phyloP scores from a whole-genome alignment of 331 rosid genomes.

The Rhamnella rubrinervis region DNA sequence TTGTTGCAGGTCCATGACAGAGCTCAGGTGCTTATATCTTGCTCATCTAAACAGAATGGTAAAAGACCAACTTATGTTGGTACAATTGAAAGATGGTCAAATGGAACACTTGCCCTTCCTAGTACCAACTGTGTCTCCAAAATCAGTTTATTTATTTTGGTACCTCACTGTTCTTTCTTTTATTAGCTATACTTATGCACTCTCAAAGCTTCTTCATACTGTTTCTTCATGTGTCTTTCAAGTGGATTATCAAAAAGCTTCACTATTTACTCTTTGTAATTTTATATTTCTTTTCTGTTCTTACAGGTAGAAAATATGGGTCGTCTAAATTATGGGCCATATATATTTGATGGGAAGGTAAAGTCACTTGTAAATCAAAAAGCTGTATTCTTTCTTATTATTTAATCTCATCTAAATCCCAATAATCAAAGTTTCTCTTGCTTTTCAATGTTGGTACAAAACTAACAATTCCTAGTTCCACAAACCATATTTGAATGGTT shows the following conservation, averaged over 20 bases:
- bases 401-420: neutral
- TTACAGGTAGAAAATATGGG: constrained; percentile 92
- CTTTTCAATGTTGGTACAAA: constrained; percentile 1
- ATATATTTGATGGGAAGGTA: constrained; percentile 84
- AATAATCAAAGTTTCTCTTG: neutral
- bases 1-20: constrained; percentile 84
- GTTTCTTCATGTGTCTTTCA: neutral
- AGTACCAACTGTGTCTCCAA: constrained; percentile 48
- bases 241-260: neutral
- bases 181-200: neutral
- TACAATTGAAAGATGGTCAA: constrained; percentile 69
- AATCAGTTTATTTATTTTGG: constrained; percentile 67
- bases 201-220: neutral
- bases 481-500: constrained; percentile 21
- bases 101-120: constrained; percentile 59
- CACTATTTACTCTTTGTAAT: neutral
- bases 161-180: constrained; percentile 22
- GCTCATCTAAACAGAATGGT: constrained; percentile 47
- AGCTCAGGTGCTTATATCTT: constrained; percentile 79
- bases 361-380: constrained; percentile 1
- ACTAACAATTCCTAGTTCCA: neutral
- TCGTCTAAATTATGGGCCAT: constrained; percentile 76
- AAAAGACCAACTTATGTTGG: constrained; percentile 67
- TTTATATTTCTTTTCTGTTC: constrained; percentile 8
- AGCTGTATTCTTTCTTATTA: neutral